phyloP scores from a whole-genome alignment of 805 yeast genomes.

The Ogataea philodendri region DNA sequence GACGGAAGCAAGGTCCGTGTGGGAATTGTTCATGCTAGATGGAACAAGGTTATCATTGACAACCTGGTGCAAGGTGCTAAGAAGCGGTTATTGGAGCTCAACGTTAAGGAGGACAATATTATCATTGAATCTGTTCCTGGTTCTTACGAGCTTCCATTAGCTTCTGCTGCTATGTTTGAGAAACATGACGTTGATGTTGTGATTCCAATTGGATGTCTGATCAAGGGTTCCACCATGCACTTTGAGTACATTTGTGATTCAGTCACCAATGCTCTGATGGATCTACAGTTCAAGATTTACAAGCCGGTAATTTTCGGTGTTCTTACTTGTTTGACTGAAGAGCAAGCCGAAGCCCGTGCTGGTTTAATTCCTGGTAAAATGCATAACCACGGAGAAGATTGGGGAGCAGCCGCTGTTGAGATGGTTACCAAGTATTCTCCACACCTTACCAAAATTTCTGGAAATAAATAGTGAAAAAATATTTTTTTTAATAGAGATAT shows the following conservation, averaged over 20 bases:
- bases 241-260: conserved; percentile 96
- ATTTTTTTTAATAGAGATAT: conserved; percentile 1
- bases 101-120: conserved; percentile 76
- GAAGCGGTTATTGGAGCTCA: conserved; percentile 53
- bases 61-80: conserved; percentile 79
- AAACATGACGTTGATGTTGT: conserved; percentile 69
- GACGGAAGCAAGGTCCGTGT: conserved; percentile 66
- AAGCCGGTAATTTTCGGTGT: conserved; percentile 92
- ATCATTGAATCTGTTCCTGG: conserved; percentile 89
- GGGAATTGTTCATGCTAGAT: conserved; percentile 93
- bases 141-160: conserved; percentile 89
- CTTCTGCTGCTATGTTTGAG: conserved; percentile 53
- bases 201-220: conserved; percentile 90
- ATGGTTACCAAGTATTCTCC: conserved; percentile 70
- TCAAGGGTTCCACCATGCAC: conserved; percentile 97
- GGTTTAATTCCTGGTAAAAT: conserved; percentile 70
- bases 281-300: conserved; percentile 62
- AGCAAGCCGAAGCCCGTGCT: conserved; percentile 90
- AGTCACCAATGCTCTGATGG: conserved; percentile 82
- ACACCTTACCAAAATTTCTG: no score
- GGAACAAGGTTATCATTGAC: conserved; percentile 80
- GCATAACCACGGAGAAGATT: conserved; percentile 97
- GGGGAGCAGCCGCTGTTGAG: conserved; percentile 99
- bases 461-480: no score
- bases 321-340: conserved; percentile 88